Evolutionary conservation across 2,329 filamentous ascomycete species (phyloP), one percentile per base, ranked within the genome.

Genomic region (Sclerotinia minor): DNA sequence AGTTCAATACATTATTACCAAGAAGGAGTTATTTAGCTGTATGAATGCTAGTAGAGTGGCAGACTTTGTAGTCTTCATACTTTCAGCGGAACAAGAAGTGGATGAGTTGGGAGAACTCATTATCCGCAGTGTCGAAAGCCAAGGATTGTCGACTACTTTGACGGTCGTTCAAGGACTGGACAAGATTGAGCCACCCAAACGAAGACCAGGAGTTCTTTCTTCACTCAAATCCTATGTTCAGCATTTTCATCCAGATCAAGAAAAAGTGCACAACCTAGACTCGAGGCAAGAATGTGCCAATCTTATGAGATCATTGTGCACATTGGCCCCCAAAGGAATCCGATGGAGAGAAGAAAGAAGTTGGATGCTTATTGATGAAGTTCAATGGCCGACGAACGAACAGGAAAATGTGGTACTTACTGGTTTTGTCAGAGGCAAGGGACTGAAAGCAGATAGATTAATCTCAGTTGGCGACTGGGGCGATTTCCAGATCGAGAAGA

Each of bases 381-480:
- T 97, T 65, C 81, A 86, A 73, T 96, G 93, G 84, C 84, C 87
- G 15, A 83, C 86, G 38, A 82, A 80, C 5, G 83, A 83, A 15
- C 82, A 83, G 1, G 83, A 85, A n/a, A 81, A 88, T 53, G 90
- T 92, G 11, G 81, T 94, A 9, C 77, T 99, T 53, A 96, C 92
- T 0, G 95, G 95, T 72, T 87, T 95, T 4, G 88, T 98, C 38
- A 86, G 95, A 75, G 95, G 95, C 45, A 92, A 88, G 76, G 90
- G 91, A 11, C 79, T 99, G 64, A 98, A 97, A 77, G 91, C 92
- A 5, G 93, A 99, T 78, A 87, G 95, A 68, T 82, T 99, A 52
- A 86, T 97, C 7, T 94, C 98, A 75, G 83, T 99, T 63, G 94
- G 94, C 52, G 94, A 97, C 70, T 97, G 92, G 91, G 95, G 95